Base-by-base conservation (phyloP, 305 asterid genomes). In the Solanum hybrid region DNA sequence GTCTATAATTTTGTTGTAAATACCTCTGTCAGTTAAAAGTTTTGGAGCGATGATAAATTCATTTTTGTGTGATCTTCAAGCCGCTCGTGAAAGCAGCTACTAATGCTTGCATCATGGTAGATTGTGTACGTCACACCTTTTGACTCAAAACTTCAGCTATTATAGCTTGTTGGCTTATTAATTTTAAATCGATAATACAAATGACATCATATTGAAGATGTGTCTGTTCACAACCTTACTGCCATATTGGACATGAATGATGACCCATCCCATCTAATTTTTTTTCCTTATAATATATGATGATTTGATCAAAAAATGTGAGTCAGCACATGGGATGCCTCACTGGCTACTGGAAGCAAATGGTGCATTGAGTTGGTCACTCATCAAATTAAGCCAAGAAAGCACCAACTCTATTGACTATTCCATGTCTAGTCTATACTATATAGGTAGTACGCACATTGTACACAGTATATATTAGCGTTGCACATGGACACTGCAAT, bases 291-390 rank as follows among this genome's bases (percentile, higher is more conserved):
- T 45, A 82, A 82, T 40, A 27, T 27, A 45, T 29, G 72, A 29
- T 82, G 72, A 82, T 29, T 42, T 82, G 40, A 35, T 32, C 37
- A 81, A 42, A 82, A 82, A 5, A 45, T 45, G 29, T 82, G 87
- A 82, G 4, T 82, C 27, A 81, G 29, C 27, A 45, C 87, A 82
- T 82, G 87, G 87, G 87, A 45, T 45, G 87, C 73, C 87, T 82
- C 40, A 29, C 19, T 45, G 73, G 72, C 73, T 10, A 82, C 38
- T 82, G 87, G 72, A 17, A 45, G 72, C 72, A 82, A 42, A 42
- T 42, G 37, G 36, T 81, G 86, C 37, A 38, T 80, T 40, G 86
- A 80, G 66, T 26, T 40, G 24, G 24, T 80, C 86, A 26, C 87
- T 80, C 66, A 38, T 80, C 86, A 80, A 26, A 80, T 76, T 7